phyloP scores from a whole-genome alignment of 228 moss, liverwort and hornwort genomes.

The Sphagnum magellanicum region DNA sequence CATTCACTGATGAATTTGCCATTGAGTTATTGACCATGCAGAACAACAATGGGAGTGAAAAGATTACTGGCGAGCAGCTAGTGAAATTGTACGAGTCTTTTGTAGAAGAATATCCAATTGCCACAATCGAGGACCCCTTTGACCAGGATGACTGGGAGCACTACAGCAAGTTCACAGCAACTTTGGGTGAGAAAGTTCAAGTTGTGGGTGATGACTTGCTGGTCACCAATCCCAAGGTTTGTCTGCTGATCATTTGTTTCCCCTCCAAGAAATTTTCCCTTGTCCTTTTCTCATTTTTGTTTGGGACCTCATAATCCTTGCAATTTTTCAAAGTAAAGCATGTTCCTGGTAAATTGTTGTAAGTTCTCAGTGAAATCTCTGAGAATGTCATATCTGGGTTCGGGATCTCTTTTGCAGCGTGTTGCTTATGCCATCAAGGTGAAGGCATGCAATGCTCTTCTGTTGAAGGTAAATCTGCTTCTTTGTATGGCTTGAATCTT shows the following conservation, averaged over 20 bases:
- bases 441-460: conserved; percentile 86
- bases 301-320: background rate
- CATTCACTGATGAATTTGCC: no score
- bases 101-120: conserved; percentile 67
- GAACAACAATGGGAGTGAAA: conserved; percentile 75
- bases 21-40: conserved; percentile 1
- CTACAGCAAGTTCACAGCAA: conserved; percentile 50
- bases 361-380: background rate
- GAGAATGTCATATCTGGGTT: background rate
- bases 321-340: background rate
- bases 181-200: conserved; percentile 72
- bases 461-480: conserved; percentile 41
- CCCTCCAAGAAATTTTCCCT: no score
- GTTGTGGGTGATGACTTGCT: conserved; percentile 91
- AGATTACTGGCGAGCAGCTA: conserved; percentile 68
- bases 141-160: conserved; percentile 96
- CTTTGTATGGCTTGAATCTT: background rate
- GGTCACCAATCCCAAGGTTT: conserved; percentile 90
- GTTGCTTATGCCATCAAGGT: conserved; percentile 66
- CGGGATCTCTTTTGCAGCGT: conserved; percentile 25
- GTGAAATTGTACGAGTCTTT: conserved; percentile 83
- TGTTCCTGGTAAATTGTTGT: background rate
- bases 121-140: conserved; percentile 90
- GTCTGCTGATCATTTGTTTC: background rate
- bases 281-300: no score